Base-by-base conservation (phyloP, 164 flowering plant genomes). In the Litsea cubeba region DNA sequence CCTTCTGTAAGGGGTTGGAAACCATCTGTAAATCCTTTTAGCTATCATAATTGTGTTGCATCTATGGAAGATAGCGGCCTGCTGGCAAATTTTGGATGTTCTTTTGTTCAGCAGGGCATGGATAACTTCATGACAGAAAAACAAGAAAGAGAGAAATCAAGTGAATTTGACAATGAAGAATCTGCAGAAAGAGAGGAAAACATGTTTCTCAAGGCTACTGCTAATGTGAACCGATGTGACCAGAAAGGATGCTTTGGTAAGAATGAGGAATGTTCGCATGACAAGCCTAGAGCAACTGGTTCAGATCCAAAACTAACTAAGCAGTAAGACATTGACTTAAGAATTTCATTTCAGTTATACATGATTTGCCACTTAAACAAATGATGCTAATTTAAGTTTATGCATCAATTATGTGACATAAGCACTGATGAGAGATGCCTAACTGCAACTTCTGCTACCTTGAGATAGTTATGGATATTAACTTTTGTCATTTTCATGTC, bases 271-370 rank as follows among this genome's bases (percentile, higher is more conserved):
- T 22, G 50, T n/a, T 78, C 86, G 63, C 72, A 83, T 78, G 82
- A 77, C 18, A 87, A 83, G 80, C 62, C 81, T n/a, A 72, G 86
- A 66, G 79, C 81, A 40, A 82, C 89, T 40, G 94, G 90, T 28
- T 82, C 81, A 20, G 94, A 89, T 63, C 78, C 86, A 58, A 91
- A 85, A 81, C 89, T 88, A 58, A 85, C 91, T 70, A 89, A 90
- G 72, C 94, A 90, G 94, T 91, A 88, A 66, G 90, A 70, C 12
- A 11, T 15, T 70, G 32, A 5, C 30, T 12, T 24, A 12, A 5
- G 60, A 17, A 54, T 20, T 15, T 54, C 60, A 54, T 54, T 54
- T 54, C 6, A 3, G 20, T 54, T 11, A 54, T 54, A 20, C 60
- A 17, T 54, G n/a, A 54, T 54, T 54, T 54, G 60, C 18, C n/a